Conservation (phyloP, 2,329 filamentous ascomycete species). For the Botryotinia narcissicola region DNA sequence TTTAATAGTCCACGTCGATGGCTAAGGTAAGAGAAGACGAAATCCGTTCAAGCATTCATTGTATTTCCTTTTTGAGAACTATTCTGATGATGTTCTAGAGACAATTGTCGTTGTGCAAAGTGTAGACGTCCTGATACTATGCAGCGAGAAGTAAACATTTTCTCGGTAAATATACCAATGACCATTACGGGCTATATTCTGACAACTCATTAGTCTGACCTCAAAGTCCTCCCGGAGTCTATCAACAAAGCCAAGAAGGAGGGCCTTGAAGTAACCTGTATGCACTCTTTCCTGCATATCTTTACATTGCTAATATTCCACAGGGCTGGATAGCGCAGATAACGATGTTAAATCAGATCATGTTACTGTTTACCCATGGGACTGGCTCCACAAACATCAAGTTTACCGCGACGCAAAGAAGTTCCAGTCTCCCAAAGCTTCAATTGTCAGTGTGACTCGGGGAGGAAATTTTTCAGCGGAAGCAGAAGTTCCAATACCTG, state of each 20-base stretch:
- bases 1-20: conserved; percentile 42
- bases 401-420: background rate
- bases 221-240: background rate
- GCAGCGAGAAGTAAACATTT: conserved; percentile 67
- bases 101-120: conserved; percentile 67
- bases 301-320: conserved; percentile 22
- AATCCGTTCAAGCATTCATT: background rate
- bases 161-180: conserved; percentile 42
- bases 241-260: conserved; percentile 26
- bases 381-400: conserved; percentile 55
- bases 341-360: conserved; percentile 55
- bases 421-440: background rate
- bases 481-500: background rate
- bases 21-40: conserved; percentile 38
- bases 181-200: background rate
- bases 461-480: background rate
- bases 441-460: background rate
- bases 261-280: conserved; percentile 52
- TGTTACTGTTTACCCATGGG: conserved; percentile 62
- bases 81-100: conserved; percentile 42
- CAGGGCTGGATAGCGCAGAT: conserved; percentile 50
- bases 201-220: background rate
- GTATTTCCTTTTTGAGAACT: background rate
- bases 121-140: conserved; percentile 70
- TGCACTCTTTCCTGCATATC: conserved; percentile 25